phyloP scores from a whole-genome alignment of 2,329 filamentous ascomycete species.

The Pseudogymnoascus sp. region DNA sequence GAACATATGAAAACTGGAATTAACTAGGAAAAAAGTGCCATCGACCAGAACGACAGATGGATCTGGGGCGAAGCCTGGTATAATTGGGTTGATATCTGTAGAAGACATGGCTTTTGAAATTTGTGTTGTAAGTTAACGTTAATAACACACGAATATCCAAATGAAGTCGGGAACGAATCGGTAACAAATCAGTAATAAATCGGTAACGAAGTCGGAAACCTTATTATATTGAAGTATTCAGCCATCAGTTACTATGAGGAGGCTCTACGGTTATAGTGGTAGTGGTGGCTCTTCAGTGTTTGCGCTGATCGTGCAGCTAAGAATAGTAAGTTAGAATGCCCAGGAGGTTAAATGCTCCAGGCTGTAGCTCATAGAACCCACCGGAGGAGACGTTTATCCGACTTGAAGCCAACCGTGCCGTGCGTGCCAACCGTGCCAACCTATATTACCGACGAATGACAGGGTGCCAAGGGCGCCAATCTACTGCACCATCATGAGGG shows the following conservation, averaged over 20 bases:
- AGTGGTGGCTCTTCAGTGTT: not conserved
- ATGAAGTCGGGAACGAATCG: not conserved
- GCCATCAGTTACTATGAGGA: not conserved
- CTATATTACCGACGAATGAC: not conserved
- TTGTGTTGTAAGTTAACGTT: not conserved
- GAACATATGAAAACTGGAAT: conserved; percentile 54
- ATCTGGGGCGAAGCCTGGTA: conserved; percentile 30
- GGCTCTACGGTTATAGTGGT: not conserved
- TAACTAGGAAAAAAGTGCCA: conserved; percentile 35
- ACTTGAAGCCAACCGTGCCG: not conserved
- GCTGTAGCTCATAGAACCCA: not conserved
- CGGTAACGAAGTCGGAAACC: not conserved
- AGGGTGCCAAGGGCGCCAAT: not conserved
- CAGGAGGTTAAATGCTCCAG: not conserved
- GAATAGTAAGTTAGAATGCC: not conserved
- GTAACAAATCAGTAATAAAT: not conserved
- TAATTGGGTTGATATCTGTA: conserved; percentile 23
- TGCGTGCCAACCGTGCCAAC: not conserved
- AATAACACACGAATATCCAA: not conserved
- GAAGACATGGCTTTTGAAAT: not conserved
- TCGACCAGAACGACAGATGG: conserved; percentile 27
- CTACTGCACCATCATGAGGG: not conserved
- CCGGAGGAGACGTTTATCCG: not conserved
- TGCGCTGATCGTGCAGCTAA: not conserved
- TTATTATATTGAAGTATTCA: not conserved